Base-by-base conservation (phyloP, 1,284 basidiomycete genomes). In the Coniferiporia sulphurascens region DNA sequence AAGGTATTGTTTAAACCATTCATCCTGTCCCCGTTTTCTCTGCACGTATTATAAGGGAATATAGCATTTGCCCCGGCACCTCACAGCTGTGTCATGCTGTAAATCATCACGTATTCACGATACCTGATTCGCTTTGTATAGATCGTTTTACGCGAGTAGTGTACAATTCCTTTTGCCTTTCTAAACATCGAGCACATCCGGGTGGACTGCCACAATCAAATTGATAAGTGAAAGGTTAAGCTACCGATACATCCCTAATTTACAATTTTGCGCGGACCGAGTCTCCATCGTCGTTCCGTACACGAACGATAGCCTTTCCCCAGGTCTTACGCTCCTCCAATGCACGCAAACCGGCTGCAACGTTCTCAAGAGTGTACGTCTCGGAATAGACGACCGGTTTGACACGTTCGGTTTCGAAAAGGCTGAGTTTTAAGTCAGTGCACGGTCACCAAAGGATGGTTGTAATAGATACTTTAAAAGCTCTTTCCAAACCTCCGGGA, bases 311-410 rank as follows among this genome's bases (percentile, higher is more conserved):
- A 0, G 82, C 91, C 72, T 98, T 98, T 0, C 95, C 96, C 91
- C 93, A 98, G 1, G 94, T 96, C 75, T 93, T 85, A 60, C 96
- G 78, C 56, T 79, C 78, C 67, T 93, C 86, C 10, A 98, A 75
- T 3, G 83, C 83, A 36, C 76, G 76, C 10, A 98, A 77, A 0
- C 93, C 95, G 1, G 84, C 80, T 8, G 75, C 72, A 4, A 89
- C 69, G 22, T 71, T 73, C 19, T 85, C 83, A 4, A 91, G 69
- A 0, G 82, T 74, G 73, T 87, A 97, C 1, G 88, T 70, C 56
- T 85, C 79, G 9, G 84, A 76, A 68, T 91, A 98, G 6, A 87
- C 78, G 2, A 93, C 79, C 0, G 95, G 93, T 57, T 80, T 82
- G 27, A 88, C 77, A 61, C 81, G 80, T 3, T 85, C 85, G 6